Base-by-base conservation (phyloP, 805 yeast genomes). In the Sungouiozyma intestinalis region DNA sequence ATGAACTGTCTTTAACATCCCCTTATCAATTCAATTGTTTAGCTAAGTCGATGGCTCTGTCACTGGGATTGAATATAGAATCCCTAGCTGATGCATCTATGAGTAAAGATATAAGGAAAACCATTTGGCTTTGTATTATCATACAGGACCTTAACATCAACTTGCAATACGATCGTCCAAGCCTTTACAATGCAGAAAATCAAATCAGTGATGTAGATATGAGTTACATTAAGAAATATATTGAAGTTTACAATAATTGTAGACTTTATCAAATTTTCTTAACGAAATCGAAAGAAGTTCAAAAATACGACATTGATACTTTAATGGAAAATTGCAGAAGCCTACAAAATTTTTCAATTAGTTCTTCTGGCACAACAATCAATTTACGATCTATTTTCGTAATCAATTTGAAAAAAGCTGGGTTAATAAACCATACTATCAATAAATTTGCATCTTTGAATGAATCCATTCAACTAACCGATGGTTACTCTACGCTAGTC, bases 91-190 rank as follows among this genome's bases (percentile, higher is more conserved):
- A 24, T 24, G 6, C 29, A 7, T 24, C 29, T 24, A 24, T 24
- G 29, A 24, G 29, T 54, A 64, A 16, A 62, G 61, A 49, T 66
- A 72, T 11, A 55, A 67, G 83, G 48, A 65, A 82, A 51, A 60
- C 84, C 42, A 56, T 77, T 27, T 80, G 84, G 83, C 79, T 84
- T 81, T 79, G 81, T 1, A 49, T 81, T 8, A 77, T 74, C 48
- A 70, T 74, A 40, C 76, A 76, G 50, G 85, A 78, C 56, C 73
- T 77, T 15, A 79, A 81, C 40, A 74, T 81, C 15, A 73, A 81
- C 1, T 66, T 79, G 5, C 39, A 40, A 17, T 40, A 46, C 13
- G 48, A 48, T 35, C 43, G 49, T 37, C 29, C 46, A 33, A 40
- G 34, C n/a, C 9, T 41, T 4, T 43, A 40, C 21, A 39, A 40